A percentile compares a stretch with the other conserved stretches of the same genome.
These are phyloP conservation scores for Rhizopus delemar DNA, from an alignment of 371 early-diverging fungal genomes.

Conservation along the genomic window DNA sequence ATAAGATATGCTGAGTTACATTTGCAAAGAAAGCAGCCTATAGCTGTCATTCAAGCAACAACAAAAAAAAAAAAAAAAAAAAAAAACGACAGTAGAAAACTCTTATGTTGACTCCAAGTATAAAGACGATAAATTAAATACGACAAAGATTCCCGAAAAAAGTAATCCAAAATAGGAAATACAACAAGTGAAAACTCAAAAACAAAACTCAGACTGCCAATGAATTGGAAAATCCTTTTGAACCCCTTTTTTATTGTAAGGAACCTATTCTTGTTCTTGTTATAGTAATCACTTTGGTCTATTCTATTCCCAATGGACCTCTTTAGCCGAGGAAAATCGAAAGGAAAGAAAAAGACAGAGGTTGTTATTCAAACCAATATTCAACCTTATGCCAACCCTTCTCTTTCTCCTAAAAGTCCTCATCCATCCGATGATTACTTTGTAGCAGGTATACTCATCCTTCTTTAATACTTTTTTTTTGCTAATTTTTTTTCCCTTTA, in stretches of 20 bases:
- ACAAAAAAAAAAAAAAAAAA: too few relatives aligned
- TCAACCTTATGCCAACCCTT: slow-evolving; percentile 6
- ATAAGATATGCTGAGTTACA: too few relatives aligned
- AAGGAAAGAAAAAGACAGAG: slow-evolving; percentile 22
- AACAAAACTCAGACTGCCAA: too few relatives aligned
- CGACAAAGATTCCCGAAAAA: too few relatives aligned
- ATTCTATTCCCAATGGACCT: slow-evolving; percentile 28
- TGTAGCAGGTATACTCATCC: not conserved
- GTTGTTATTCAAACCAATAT: slow-evolving; percentile 12
- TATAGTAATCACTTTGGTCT: not conserved
- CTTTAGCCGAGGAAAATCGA: slow-evolving; percentile 35
- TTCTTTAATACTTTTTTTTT: slow-evolving; percentile 2
- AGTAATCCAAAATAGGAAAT: too few relatives aligned
- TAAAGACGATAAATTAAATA: too few relatives aligned
- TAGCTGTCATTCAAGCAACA: too few relatives aligned
- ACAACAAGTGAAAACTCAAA: too few relatives aligned
- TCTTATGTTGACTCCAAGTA: too few relatives aligned
- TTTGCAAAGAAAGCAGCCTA: too few relatives aligned
- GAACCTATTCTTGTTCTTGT: not conserved
- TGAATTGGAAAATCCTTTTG: not conserved
- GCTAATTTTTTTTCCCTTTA: slow-evolving; percentile 13
- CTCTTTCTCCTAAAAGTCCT: slow-evolving; percentile 29
- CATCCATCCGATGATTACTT: slow-evolving; percentile 24
- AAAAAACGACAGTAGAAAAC: too few relatives aligned
- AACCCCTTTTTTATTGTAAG: not conserved